Evolutionary conservation across 768 basidiomycete genomes (phyloP), one percentile per base, ranked within the genome.

Genomic region (Termitomyces sp.): DNA sequence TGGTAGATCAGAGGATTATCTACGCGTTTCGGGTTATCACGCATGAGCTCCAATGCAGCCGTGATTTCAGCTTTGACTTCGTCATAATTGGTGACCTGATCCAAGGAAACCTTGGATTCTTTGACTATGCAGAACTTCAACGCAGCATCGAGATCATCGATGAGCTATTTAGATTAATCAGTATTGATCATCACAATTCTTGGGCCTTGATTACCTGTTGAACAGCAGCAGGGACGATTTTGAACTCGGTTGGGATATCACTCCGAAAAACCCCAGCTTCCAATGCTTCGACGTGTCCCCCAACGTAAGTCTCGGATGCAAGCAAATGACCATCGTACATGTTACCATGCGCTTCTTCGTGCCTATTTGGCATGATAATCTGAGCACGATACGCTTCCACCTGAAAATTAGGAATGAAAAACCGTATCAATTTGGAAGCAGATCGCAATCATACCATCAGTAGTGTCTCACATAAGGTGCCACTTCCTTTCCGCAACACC

Each of bases 1-100:
- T 99, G 97, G 73, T 99, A 99, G 67, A 99, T 98, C 61, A 98
- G 84, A 0, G 97, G 97, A 12, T 86, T 90, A 75, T 98, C 95
- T 42, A 79, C 77, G 14, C 96, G 91, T 53, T 86, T 82, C 0
- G 97, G 96, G 58, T 89, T 85, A 73, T 98, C 95, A 27, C 93
- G 92, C 80, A 98, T 89, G 61, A 85, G 69, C 68, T 96, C 94
- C 29, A 99, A 85, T 45, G 88, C 85, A 0, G 77, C 68, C 59
- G 80, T 81, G 56, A 99, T 97, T 59, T 88, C 75, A 17, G 71
- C 74, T 68, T 95, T 96, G 69, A 98, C 88, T 68, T 93, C 89
- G 52, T 94, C 91, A 69, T 98, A 99, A 74, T 99, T 98, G 11
- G 84, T 91, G n/a, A 98, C 89, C 27, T 83, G 78, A 31, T 92